Conservation (phyloP, 768 basidiomycete genomes). For the Leccinum incarnatum region DNA sequence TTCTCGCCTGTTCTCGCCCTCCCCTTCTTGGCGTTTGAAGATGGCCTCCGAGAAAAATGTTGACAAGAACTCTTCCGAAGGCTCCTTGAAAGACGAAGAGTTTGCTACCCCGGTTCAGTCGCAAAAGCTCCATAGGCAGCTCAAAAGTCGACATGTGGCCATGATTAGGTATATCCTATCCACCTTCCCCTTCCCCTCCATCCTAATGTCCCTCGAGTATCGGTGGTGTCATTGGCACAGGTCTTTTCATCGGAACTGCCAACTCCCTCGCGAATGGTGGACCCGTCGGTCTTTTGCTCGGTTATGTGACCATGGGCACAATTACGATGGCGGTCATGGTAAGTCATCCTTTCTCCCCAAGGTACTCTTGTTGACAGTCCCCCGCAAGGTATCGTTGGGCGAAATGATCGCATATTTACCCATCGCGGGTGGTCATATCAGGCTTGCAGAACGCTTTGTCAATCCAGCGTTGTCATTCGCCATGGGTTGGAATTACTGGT, state of each 20-base stretch:
- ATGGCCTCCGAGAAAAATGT: slow-evolving; percentile 26
- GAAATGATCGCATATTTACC: slow-evolving; percentile 69
- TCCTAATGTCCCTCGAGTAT: slow-evolving; percentile 40
- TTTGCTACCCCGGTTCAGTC: not conserved
- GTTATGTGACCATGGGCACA: slow-evolving; percentile 34
- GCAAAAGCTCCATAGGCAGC: slow-evolving; percentile 48
- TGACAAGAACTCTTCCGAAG: slow-evolving; percentile 9
- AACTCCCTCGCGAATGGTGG: slow-evolving; percentile 34
- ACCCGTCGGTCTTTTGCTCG: slow-evolving; percentile 43
- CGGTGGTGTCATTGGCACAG: slow-evolving; percentile 36
- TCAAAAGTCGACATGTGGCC: slow-evolving; percentile 77
- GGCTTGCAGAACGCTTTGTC: slow-evolving; percentile 77
- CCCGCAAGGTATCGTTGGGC: slow-evolving; percentile 45
- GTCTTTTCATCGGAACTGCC: not conserved
- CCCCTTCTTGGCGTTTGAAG: not conserved
- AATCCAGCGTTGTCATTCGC: slow-evolving; percentile 64
- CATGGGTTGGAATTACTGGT: slow-evolving; percentile 58
- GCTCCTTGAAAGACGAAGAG: slow-evolving; percentile 26
- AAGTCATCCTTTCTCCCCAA: not conserved
- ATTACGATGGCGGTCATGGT: slow-evolving; percentile 36
- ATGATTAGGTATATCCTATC: slow-evolving; percentile 64
- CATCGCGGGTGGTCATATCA: slow-evolving; percentile 78
- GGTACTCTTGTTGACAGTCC: not conserved
- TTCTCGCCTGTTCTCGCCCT: no score
- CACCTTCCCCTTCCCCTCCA: not conserved